These are phyloP conservation scores for Erodium maritimum DNA, from an alignment of 345 rosid species.

Conservation along the genomic window DNA sequence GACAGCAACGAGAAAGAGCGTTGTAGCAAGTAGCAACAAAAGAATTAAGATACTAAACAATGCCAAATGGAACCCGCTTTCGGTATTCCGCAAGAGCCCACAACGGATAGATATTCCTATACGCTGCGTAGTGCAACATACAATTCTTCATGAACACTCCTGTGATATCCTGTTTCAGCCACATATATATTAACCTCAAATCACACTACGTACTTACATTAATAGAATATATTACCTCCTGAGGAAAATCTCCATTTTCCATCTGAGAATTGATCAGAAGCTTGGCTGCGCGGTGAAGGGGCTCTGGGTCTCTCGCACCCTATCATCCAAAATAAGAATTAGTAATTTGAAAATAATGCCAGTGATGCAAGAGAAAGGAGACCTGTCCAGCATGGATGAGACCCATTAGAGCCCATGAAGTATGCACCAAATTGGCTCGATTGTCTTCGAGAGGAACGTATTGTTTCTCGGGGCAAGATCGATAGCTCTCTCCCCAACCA, in stretches of 20 bases:
- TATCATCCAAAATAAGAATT: neutral
- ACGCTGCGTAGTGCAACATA: constrained; percentile 65
- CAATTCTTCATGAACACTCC: constrained; percentile 73
- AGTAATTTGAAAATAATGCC: no score
- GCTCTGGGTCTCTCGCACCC: constrained; percentile 27
- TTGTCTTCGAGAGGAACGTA: constrained; percentile 35
- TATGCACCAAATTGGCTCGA: constrained; percentile 42
- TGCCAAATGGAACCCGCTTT: constrained; percentile 24
- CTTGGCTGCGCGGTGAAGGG: constrained; percentile 30
- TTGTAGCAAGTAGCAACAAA: no score
- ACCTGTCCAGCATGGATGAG: constrained; percentile 49
- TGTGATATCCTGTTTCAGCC: constrained; percentile 63
- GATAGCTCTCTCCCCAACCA: constrained; percentile 58
- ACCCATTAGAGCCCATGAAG: constrained; percentile 40
- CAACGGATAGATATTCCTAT: constrained; percentile 54
- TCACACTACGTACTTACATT: neutral
- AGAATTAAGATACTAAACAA: no score
- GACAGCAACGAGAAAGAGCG: no score
- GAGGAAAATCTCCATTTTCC: constrained; percentile 39
- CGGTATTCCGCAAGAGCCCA: constrained; percentile 71
- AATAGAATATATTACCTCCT: constrained; percentile 14
- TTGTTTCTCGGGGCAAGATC: constrained; percentile 35
- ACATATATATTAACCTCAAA: neutral
- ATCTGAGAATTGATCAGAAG: constrained; percentile 25
- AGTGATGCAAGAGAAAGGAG: neutral